Evolutionary conservation across 139 green algal species (phyloP), one percentile per base, ranked within the genome.

Genomic region (Picochlorum sp.): DNA sequence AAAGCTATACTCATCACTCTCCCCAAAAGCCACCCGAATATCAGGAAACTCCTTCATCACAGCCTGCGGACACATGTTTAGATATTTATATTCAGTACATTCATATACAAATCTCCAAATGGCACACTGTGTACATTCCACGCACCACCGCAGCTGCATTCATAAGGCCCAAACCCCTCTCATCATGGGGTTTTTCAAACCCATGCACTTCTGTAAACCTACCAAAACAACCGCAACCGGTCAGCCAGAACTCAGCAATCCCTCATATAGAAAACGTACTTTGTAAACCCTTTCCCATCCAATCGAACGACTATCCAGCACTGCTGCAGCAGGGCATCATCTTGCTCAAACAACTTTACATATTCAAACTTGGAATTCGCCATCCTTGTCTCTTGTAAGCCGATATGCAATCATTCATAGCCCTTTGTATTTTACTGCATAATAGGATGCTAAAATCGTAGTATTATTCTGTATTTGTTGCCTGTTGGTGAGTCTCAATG

Each of bases 1-100:
- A 57, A 96, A 96, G 68, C 84, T 92, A 78, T 89, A 94, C 69
- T 96, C 89, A 67, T 96, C 89, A 56, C 83, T 92, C 60, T 94
- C 78, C 0, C 89, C 89, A 77, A 82, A 96, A 8, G 80, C 88
- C 0, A 96, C 57, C 0, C 78, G 69, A 2, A 94, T 78, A 47
- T 95, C 89, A 20, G 71, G 54, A 49, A 91, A 94, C 62, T 86
- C 77, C 0, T 57, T 50, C 71, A 93, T 72, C 18, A 94, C 84
- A 20, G 73, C 76, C 81, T 85, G 71, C 14, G 28, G 10, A 28
- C 13, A 20, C 4, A 30, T 16, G 4, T 4, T 4, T 30, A 30
- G 13, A 49, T 11, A 28, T 28, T 26, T 28, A 14, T 26, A 26
- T 26, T 13, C 10, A 58, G 50, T 26, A 11, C 7, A 11, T 11